A percentile compares a stretch with the other conserved stretches of the same genome.
phyloP scores from a whole-genome alignment of 2,329 filamentous ascomycete genomes.

The Aureobasidium sp. region DNA sequence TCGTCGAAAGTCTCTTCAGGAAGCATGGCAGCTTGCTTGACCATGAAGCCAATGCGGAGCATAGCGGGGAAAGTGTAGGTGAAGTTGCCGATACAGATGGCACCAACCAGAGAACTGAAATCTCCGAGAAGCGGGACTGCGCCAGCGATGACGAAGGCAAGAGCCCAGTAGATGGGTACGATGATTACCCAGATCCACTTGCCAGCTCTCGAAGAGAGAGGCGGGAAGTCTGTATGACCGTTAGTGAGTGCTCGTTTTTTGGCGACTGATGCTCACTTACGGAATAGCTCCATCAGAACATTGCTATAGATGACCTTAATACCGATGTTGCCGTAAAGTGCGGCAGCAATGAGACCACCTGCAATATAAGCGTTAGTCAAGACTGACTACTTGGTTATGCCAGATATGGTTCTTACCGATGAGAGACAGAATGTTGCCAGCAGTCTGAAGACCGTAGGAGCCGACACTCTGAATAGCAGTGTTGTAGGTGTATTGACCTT shows the following conservation, averaged over 20 bases:
- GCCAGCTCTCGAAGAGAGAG: conserved; percentile 43
- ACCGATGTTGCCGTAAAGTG: conserved; percentile 39
- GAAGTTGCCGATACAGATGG: conserved; percentile 51
- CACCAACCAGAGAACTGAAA: conserved; percentile 42
- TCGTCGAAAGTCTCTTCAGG: conserved; percentile 40
- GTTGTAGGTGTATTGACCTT: conserved; percentile 42
- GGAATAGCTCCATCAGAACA: conserved; percentile 46
- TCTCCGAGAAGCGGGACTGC: conserved; percentile 43
- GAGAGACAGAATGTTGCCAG: conserved; percentile 35
- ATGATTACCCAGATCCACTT: conserved; percentile 46
- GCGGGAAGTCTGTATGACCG: too few relatives aligned
- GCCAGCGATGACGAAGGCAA: conserved; percentile 50
- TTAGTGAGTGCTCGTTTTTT: too few relatives aligned
- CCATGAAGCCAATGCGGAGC: conserved; percentile 39
- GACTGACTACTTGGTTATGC: too few relatives aligned
- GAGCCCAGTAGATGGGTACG: conserved; percentile 51
- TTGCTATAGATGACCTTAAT: conserved; percentile 49
- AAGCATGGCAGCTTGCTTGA: conserved; percentile 39
- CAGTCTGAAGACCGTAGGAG: conserved; percentile 34
- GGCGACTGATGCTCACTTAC: too few relatives aligned
- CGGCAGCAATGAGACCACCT: conserved; percentile 32
- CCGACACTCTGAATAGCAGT: conserved; percentile 36
- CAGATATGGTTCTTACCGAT: conserved; percentile 22
- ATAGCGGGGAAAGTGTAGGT: conserved; percentile 48
- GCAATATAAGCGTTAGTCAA: too few relatives aligned